A percentile compares a stretch with the other conserved stretches of the same genome.
Evolutionary conservation across 805 yeast species (phyloP).

Genomic region (Yamadazyma endophytica): DNA sequence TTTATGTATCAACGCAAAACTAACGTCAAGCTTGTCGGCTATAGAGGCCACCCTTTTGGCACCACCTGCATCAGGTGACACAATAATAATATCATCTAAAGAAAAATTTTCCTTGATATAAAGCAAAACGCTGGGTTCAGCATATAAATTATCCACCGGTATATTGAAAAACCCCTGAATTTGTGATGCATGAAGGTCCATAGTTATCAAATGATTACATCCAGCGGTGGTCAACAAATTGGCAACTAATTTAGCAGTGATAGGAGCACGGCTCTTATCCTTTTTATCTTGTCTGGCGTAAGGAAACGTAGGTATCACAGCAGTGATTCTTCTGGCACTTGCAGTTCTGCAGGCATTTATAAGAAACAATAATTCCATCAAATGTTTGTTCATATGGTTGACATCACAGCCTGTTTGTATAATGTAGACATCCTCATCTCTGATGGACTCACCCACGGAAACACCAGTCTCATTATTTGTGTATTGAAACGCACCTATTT

Average conservation of each 20-base stretch:
- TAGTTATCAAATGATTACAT: conserved; percentile 79
- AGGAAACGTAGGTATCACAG: conserved; percentile 78
- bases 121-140: conserved; percentile 76
- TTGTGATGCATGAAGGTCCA: conserved; percentile 88
- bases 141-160: conserved; percentile 81
- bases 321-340: conserved; percentile 78
- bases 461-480: conserved; percentile 88
- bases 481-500: conserved; percentile 78
- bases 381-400: conserved; percentile 68
- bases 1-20: conserved; percentile 81
- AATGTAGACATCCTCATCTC: conserved; percentile 81
- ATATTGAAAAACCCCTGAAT: conserved; percentile 82
- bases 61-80: conserved; percentile 89
- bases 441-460: conserved; percentile 68
- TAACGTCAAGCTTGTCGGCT: conserved; percentile 74
- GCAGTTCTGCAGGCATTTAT: conserved; percentile 82
- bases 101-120: conserved; percentile 63
- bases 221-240: conserved; percentile 81
- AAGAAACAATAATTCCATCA: conserved; percentile 71
- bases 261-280: conserved; percentile 81
- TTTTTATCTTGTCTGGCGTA: conserved; percentile 88
- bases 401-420: conserved; percentile 77
- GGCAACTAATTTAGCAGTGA: conserved; percentile 81
- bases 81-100: conserved; percentile 61
- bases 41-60: conserved; percentile 85